Percentiles rank a stretch among this genome's conserved stretches.
Evolutionary conservation across 805 yeast species (phyloP).

Genomic region (Scheffersomyces stipitis): DNA sequence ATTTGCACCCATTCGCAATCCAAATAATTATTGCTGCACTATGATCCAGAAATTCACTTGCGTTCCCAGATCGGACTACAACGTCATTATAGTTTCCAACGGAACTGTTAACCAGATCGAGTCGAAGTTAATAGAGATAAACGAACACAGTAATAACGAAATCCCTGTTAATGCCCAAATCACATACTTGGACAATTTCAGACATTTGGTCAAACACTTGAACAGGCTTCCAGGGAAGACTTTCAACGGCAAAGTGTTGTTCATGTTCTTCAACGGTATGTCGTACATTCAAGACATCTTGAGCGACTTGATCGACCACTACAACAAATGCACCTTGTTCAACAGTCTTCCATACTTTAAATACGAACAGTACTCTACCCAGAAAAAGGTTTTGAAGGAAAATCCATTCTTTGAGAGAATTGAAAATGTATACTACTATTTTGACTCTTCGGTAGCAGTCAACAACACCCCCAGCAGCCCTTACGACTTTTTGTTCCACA

Average conservation of each 20-base stretch:
- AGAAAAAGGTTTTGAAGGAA: slow-evolving; percentile 1
- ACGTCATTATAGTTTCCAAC: slow-evolving; percentile 35
- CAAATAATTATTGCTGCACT: not conserved
- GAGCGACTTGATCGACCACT: slow-evolving; percentile 30
- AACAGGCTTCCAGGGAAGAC: slow-evolving; percentile 2
- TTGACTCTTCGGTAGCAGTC: slow-evolving; percentile 26
- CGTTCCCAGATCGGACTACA: slow-evolving; percentile 30
- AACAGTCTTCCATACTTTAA: slow-evolving; percentile 4
- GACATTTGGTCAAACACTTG: slow-evolving; percentile 18
- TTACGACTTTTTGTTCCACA: slow-evolving; percentile 4
- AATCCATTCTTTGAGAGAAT: slow-evolving; percentile 12
- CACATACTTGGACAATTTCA: slow-evolving; percentile 25
- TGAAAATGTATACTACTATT: slow-evolving; percentile 32
- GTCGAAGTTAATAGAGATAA: slow-evolving; percentile 22
- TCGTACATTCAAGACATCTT: slow-evolving; percentile 30
- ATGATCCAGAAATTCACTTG: slow-evolving; percentile 39
- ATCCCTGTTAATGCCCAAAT: slow-evolving; percentile 21
- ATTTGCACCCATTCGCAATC: not conserved
- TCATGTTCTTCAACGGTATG: slow-evolving; percentile 39
- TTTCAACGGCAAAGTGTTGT: slow-evolving; percentile 30
- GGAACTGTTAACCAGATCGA: slow-evolving; percentile 33
- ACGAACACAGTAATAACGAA: slow-evolving; percentile 19
- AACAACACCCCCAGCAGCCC: not conserved
- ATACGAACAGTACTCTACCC: slow-evolving; percentile 1
- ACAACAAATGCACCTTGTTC: slow-evolving; percentile 9